Conservation (phyloP, 1,284 basidiomycete species). For the Moesziomyces sp. region DNA sequence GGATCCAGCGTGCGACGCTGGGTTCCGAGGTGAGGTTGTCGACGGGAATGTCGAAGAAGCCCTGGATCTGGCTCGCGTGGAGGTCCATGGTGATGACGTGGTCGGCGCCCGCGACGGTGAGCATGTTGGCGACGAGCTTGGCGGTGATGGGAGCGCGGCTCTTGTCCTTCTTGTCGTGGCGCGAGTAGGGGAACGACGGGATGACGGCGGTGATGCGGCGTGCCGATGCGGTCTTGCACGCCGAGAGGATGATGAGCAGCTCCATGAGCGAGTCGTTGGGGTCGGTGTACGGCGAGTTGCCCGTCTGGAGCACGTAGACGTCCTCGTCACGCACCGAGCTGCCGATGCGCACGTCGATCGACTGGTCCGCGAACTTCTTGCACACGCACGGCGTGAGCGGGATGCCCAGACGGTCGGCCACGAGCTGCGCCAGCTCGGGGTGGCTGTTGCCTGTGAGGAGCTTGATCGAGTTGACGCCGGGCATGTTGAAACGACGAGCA, state of each 20-base stretch:
- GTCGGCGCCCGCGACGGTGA: slow-evolving; percentile 94
- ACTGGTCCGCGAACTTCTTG: slow-evolving; percentile 88
- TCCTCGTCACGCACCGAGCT: slow-evolving; percentile 93
- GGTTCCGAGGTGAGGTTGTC: slow-evolving; percentile 76
- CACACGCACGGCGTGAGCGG: slow-evolving; percentile 89
- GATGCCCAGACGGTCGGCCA: slow-evolving; percentile 92
- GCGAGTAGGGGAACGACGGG: slow-evolving; percentile 94
- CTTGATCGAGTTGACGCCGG: slow-evolving; percentile 76
- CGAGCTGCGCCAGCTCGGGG: slow-evolving; percentile 91
- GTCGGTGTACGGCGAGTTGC: slow-evolving; percentile 62
- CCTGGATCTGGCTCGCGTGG: slow-evolving; percentile 97
- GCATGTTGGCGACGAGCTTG: slow-evolving; percentile 97
- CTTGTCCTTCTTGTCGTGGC: slow-evolving; percentile 99
- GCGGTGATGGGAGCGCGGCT: slow-evolving; percentile 96
- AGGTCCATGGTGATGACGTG: slow-evolving; percentile 99
- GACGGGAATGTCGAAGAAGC: slow-evolving; percentile 98
- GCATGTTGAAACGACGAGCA: slow-evolving; percentile 36
- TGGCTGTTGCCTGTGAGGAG: slow-evolving; percentile 96
- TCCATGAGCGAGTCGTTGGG: slow-evolving; percentile 70
- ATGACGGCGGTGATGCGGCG: slow-evolving; percentile 97
- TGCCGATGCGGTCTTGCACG: slow-evolving; percentile 96
- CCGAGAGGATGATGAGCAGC: slow-evolving; percentile 87
- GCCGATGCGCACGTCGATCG: slow-evolving; percentile 76
- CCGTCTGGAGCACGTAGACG: slow-evolving; percentile 66
- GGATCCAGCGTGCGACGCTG: slow-evolving; percentile 73